Evolutionary conservation across 108 stramenopile species (phyloP).

Genomic region (Discostella stelligeroides): DNA sequence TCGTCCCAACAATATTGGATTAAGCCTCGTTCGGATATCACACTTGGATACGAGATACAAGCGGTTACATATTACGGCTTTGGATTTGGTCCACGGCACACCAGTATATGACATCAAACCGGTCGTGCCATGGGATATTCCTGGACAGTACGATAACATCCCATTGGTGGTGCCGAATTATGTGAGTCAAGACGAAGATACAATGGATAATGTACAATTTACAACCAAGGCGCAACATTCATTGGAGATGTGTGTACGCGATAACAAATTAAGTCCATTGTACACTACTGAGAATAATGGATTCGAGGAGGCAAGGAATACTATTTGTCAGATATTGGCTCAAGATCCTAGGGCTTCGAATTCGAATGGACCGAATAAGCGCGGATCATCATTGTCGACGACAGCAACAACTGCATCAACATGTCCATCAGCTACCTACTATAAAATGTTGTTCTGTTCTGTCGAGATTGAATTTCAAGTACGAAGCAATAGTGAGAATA

Average conservation of each 20-base stretch:
- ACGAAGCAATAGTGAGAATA: neutral
- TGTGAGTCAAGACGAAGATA: slow-evolving; percentile 69
- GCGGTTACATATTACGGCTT: slow-evolving; percentile 61
- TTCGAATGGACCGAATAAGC: slow-evolving; percentile 61
- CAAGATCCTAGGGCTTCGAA: slow-evolving; percentile 82
- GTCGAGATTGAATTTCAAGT: slow-evolving; percentile 2
- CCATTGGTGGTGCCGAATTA: slow-evolving; percentile 57
- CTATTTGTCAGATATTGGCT: slow-evolving; percentile 67
- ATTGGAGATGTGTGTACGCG: slow-evolving; percentile 32
- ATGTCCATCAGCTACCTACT: neutral
- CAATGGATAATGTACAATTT: no score
- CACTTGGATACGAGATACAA: slow-evolving; percentile 42
- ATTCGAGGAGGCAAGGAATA: slow-evolving; percentile 42
- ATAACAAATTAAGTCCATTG: slow-evolving; percentile 58
- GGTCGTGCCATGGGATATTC: slow-evolving; percentile 83
- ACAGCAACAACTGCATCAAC: neutral
- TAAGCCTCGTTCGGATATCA: no score
- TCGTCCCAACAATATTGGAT: no score
- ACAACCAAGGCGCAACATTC: slow-evolving; percentile 38
- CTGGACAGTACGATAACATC: slow-evolving; percentile 49
- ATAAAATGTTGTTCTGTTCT: neutral
- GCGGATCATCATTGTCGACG: slow-evolving; percentile 44
- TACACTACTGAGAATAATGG: slow-evolving; percentile 58
- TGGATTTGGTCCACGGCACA: slow-evolving; percentile 92
- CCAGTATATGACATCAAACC: slow-evolving; percentile 96